Conservation (phyloP, 176 grass and related monocot species). For the Elaeis guineensis region DNA sequence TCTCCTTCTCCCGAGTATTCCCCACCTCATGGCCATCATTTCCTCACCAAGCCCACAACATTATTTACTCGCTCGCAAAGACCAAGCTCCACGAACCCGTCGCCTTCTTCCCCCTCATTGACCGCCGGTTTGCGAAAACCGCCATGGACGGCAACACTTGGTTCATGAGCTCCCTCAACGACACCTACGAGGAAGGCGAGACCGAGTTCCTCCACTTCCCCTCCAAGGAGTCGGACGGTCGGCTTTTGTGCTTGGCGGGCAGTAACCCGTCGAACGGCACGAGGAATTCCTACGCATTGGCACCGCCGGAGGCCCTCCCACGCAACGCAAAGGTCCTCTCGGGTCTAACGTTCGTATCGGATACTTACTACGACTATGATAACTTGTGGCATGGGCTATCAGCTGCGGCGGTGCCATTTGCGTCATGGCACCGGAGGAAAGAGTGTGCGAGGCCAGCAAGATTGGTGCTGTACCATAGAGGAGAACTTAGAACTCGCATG, state of each 20-base stretch:
- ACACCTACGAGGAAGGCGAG: conserved; percentile 7
- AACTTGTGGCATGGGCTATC: conserved; percentile 8
- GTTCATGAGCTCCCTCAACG: conserved; percentile 18
- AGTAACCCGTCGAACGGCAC: neutral
- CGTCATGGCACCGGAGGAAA: neutral
- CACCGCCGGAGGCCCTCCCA: neutral
- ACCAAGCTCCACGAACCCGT: neutral
- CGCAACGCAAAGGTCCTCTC: neutral
- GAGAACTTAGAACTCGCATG: neutral
- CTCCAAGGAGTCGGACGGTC: neutral
- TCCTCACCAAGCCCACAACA: no score
- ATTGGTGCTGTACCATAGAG: conserved; percentile 9
- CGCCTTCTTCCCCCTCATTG: conserved; percentile 5
- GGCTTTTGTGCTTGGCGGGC: conserved; percentile 3
- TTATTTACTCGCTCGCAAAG: no score
- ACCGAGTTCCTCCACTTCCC: conserved; percentile 9
- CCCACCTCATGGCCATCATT: no score
- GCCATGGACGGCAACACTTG: conserved; percentile 12
- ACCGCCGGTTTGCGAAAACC: neutral
- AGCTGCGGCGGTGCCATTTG: conserved; percentile 3
- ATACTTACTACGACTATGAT: conserved; percentile 1
- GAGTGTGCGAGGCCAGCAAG: neutral
- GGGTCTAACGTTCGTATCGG: conserved; percentile 7
- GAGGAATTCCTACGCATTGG: conserved; percentile 3
- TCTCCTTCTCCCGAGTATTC: neutral